Evolutionary conservation across 2,329 filamentous ascomycete species (phyloP).

Genomic region (Ceratocystis harringtonii): DNA sequence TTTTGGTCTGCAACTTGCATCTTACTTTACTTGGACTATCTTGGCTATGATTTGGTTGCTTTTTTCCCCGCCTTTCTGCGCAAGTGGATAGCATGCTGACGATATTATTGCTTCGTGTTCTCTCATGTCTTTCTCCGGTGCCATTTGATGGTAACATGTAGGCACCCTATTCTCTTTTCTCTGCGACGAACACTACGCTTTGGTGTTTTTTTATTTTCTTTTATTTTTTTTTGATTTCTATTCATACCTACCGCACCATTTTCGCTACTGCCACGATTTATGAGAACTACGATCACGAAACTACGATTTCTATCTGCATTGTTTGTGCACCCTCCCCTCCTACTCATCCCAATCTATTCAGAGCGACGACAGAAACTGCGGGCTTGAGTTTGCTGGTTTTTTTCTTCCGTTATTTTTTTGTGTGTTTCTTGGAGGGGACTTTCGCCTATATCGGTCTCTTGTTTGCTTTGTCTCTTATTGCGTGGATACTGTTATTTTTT

Average conservation of each 20-base stretch:
- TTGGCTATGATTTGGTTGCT: neutral
- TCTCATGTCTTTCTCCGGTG: neutral
- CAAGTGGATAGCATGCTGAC: neutral
- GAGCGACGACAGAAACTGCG: neutral
- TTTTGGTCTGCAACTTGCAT: neutral
- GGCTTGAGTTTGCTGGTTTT: neutral
- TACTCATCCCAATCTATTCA: neutral
- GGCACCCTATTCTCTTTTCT: neutral
- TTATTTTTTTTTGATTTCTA: neutral
- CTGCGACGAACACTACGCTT: neutral
- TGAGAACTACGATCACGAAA: slow-evolving; percentile 12
- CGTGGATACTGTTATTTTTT: neutral
- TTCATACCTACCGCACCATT: neutral
- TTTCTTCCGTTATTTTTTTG: slow-evolving; percentile 3
- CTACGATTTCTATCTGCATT: slow-evolving; percentile 5
- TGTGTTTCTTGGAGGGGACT: neutral
- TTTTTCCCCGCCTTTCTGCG: neutral
- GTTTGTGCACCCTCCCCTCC: neutral
- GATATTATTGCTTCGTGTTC: neutral
- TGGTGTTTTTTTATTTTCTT: neutral
- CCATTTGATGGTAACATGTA: neutral
- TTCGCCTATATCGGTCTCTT: neutral
- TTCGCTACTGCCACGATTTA: slow-evolving; percentile 12
- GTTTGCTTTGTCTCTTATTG: neutral
- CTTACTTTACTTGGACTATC: neutral